Evolutionary conservation across 345 rosid species (phyloP), one percentile per base, ranked within the genome.

Genomic region (Boechera stricta): DNA sequence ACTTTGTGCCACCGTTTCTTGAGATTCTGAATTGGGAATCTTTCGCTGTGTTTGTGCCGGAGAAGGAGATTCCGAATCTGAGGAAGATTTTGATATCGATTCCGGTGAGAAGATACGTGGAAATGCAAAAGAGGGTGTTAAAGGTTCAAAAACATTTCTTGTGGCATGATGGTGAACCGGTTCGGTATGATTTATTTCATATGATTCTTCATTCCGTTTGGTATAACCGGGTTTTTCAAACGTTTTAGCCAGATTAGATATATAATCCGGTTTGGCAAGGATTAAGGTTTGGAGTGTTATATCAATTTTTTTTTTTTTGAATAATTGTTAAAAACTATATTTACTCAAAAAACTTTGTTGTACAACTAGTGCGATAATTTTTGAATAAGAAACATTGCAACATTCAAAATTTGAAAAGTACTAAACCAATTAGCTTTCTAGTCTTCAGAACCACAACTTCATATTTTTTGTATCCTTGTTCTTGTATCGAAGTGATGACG

Each of bases 171-270:
- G 74, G 21, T 76, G 81, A 72, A 13, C 93, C 96, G 28, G 36
- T 82, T 66, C 90, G 86, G 75, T 88, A 84, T 56, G 98, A 93
- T 72, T 7, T 89, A 45, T 91, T 93, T 62, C 92, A 93, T 82
- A 93, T 88, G 95, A 82, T 87, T 55, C 97, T 91, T 76, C 94
- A 91, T 72, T 89, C 98, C 0, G 77, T 89, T 64, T 91, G 97
- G 98, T 82, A 85, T 84, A 89, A 80, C 70, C 84, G 96, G 75
- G 82, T 93, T 63, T 85, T 86, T 54, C 93, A 83, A 73, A 69
- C 85, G 41, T 61, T 68, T 68, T 76, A 75, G 15, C 31, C 21
- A 55, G 9, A 8, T 44, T 44, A 33, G 8, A 39, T 72, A 16
- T 26, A 28, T 35, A 28, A 28, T 32, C 26, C 24, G 24, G 32